These are phyloP conservation scores for Schizonepeta tenuifolia DNA, from an alignment of 257 asterid genomes.

Conservation along the genomic window DNA sequence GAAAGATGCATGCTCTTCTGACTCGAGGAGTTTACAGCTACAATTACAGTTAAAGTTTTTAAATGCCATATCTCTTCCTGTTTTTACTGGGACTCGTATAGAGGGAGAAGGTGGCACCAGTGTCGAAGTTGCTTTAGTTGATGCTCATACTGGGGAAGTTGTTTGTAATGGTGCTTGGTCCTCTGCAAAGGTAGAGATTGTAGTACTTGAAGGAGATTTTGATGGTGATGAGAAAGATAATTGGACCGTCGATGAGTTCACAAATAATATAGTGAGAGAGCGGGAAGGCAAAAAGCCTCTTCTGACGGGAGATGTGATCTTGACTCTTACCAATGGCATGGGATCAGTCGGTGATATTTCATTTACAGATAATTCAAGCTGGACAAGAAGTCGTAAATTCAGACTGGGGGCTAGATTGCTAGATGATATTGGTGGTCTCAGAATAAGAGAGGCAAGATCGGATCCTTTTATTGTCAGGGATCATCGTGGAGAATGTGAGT, in stretches of 20 bases:
- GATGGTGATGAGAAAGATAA: slow-evolving; percentile 61
- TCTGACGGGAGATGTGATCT: slow-evolving; percentile 64
- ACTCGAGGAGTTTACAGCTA: slow-evolving; percentile 62
- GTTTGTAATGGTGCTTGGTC: slow-evolving; percentile 58
- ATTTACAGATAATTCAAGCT: slow-evolving; percentile 90
- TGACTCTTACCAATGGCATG: slow-evolving; percentile 65
- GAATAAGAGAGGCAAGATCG: slow-evolving; percentile 77
- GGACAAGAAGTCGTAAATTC: slow-evolving; percentile 95
- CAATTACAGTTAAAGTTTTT: slow-evolving; percentile 55
- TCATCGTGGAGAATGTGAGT: slow-evolving; percentile 94
- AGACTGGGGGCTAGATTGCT: slow-evolving; percentile 76
- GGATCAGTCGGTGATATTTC: slow-evolving; percentile 65
- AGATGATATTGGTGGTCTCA: slow-evolving; percentile 55
- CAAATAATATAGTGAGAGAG: slow-evolving; percentile 71
- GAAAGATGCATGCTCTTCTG: slow-evolving; percentile 58
- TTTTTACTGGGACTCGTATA: slow-evolving; percentile 82
- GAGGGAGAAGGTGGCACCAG: slow-evolving; percentile 68
- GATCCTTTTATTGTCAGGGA: slow-evolving; percentile 84
- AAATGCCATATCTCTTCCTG: slow-evolving; percentile 68
- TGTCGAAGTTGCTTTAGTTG: slow-evolving; percentile 64
- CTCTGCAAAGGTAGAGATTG: slow-evolving; percentile 71
- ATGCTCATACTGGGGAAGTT: slow-evolving; percentile 59
- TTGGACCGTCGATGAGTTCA: slow-evolving; percentile 74
- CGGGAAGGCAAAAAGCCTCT: slow-evolving; percentile 84
- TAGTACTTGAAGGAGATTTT: slow-evolving; percentile 89